phyloP scores from a whole-genome alignment of 495 filamentous ascomycete species.

The Peziza echinospora region DNA sequence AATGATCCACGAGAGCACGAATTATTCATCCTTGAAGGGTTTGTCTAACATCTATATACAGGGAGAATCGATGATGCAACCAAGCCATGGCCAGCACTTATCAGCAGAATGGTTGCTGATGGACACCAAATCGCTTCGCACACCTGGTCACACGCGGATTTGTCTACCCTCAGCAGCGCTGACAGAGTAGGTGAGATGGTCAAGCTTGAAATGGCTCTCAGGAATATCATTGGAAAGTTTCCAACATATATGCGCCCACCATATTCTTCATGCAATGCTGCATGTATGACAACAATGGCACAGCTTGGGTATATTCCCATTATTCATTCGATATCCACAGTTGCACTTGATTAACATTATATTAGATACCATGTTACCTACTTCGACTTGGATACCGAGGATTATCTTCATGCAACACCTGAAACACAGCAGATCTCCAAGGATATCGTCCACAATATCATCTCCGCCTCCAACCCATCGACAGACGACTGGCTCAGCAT shows the following conservation, averaged over 20 bases:
- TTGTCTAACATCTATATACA: not conserved
- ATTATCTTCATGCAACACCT: constrained; percentile 37
- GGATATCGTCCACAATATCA: constrained; percentile 24
- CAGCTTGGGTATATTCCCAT: constrained; percentile 30
- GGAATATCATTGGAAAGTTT: constrained; percentile 44
- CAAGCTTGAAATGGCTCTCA: constrained; percentile 46
- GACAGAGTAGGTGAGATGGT: constrained; percentile 36
- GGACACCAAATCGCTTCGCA: constrained; percentile 56
- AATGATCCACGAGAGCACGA: constrained; percentile 11
- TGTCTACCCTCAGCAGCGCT: constrained; percentile 28
- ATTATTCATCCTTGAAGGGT: constrained; percentile 14
- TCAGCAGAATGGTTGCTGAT: constrained; percentile 37
- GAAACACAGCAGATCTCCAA: constrained; percentile 37
- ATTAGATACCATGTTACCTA: constrained; percentile 36
- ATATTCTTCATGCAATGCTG: constrained; percentile 35
- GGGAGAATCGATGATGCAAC: constrained; percentile 25
- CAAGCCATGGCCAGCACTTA: constrained; percentile 26
- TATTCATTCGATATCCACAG: no score
- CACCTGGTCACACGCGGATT: constrained; percentile 48
- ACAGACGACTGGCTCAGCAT: constrained; percentile 23
- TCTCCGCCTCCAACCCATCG: constrained; percentile 7
- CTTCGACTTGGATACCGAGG: constrained; percentile 46
- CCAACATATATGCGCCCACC: constrained; percentile 49
- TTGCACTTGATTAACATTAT: no score
- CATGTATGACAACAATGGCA: constrained; percentile 29